These are phyloP conservation scores for Gossypium stocksii DNA, from an alignment of 345 rosid genomes.

Conservation along the genomic window DNA sequence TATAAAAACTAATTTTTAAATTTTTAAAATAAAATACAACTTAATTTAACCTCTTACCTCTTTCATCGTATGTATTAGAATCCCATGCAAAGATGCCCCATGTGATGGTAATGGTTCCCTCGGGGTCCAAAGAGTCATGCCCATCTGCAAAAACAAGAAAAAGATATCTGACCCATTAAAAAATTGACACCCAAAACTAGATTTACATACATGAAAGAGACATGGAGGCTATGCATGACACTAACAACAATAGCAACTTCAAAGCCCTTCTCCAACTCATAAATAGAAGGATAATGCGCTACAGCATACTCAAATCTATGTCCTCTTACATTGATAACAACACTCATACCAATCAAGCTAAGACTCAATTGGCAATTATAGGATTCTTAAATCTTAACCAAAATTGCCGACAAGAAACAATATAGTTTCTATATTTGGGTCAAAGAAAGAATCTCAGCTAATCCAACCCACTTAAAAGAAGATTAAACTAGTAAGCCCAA, in stretches of 20 bases:
- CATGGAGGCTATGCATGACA: not conserved
- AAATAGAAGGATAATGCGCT: no score
- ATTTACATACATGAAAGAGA: not conserved
- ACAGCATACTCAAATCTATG: no score
- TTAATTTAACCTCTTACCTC: no score
- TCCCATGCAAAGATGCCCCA: no score
- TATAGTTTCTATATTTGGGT: not conserved
- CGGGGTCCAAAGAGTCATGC: no score
- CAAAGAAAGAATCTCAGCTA: not conserved
- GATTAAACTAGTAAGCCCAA: not conserved
- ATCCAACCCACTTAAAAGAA: not conserved
- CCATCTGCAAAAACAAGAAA: no score
- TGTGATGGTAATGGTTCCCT: no score
- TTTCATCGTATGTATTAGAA: no score
- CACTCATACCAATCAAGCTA: rapidly evolving
- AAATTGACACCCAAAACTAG: not conserved
- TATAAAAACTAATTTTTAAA: no score
- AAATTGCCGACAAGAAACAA: not conserved
- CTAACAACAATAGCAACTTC: not conserved
- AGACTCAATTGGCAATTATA: not conserved
- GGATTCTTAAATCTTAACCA: not conserved
- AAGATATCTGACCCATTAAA: not conserved
- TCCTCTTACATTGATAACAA: no score
- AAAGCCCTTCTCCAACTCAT: not conserved
- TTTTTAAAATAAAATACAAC: no score